These are phyloP conservation scores for Boletales sp. DNA, from an alignment of 768 basidiomycete species.

Conservation along the genomic window DNA sequence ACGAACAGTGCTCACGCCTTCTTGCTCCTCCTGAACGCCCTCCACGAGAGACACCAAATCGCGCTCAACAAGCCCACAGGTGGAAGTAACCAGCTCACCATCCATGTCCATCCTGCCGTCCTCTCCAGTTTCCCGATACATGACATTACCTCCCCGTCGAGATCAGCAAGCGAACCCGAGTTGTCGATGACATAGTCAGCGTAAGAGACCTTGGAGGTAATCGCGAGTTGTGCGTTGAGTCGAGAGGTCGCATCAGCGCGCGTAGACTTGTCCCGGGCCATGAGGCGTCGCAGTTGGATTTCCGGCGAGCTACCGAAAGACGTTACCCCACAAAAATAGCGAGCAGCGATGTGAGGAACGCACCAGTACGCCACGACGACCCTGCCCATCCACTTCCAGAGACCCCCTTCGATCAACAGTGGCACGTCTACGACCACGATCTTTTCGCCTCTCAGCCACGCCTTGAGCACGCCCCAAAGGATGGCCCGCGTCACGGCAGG, in stretches of 20 bases:
- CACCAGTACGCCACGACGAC: slow-evolving; percentile 94
- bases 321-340: too few relatives aligned
- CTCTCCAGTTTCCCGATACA: slow-evolving; percentile 44
- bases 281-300: slow-evolving; percentile 80
- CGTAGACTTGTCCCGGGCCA: slow-evolving; percentile 66
- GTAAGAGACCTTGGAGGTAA: slow-evolving; percentile 74
- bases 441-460: slow-evolving; percentile 77
- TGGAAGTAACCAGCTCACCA: slow-evolving; percentile 60
- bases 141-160: slow-evolving; percentile 44
- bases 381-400: slow-evolving; percentile 80
- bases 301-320: slow-evolving; percentile 59
- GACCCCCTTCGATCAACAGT: slow-evolving; percentile 81
- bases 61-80: slow-evolving; percentile 51
- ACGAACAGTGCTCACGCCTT: slow-evolving; percentile 3
- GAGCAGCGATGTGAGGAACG: slow-evolving; percentile 14
- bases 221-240: slow-evolving; percentile 76
- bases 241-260: slow-evolving; percentile 68
- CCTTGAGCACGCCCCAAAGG: slow-evolving; percentile 57
- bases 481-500: slow-evolving; percentile 86
- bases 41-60: slow-evolving; percentile 36
- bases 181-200: slow-evolving; percentile 90
- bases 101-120: slow-evolving; percentile 55
- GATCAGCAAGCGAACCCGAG: slow-evolving; percentile 67
- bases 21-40: slow-evolving; percentile 21
- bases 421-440: slow-evolving; percentile 89